Percentiles rank a stretch among this genome's conserved stretches.
Evolutionary conservation across 805 yeast species (phyloP).

Genomic region (Spathaspora sp.): DNA sequence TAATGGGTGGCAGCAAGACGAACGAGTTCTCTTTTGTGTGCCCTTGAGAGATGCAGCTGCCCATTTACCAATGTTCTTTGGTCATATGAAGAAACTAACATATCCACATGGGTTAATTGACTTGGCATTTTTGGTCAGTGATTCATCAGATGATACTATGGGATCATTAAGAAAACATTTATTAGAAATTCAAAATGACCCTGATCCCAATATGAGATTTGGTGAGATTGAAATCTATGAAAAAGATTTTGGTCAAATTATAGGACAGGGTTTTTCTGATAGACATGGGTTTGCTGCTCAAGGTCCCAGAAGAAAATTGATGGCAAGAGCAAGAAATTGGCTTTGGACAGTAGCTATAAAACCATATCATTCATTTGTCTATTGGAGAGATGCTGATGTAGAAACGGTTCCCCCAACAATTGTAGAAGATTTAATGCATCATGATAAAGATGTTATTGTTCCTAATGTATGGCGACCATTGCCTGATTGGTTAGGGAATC

Average conservation of each 20-base stretch:
- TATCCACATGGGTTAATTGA: constrained; percentile 88
- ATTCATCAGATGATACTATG: constrained; percentile 86
- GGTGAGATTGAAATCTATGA: constrained; percentile 86
- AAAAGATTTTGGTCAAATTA: constrained; percentile 89
- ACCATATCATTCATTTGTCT: constrained; percentile 93
- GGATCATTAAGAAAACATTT: constrained; percentile 57
- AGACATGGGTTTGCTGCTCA: constrained; percentile 96
- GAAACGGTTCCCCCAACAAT: constrained; percentile 83
- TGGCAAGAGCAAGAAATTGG: constrained; percentile 98
- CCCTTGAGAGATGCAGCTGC: constrained; percentile 91
- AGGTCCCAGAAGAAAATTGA: constrained; percentile 89
- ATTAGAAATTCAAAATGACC: constrained; percentile 59
- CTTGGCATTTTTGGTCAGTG: constrained; percentile 80
- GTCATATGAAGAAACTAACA: constrained; percentile 72
- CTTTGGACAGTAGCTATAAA: constrained; percentile 77
- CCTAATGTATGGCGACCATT: constrained; percentile 93
- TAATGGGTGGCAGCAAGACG: constrained; percentile 77
- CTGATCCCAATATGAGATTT: constrained; percentile 59
- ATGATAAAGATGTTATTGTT: constrained; percentile 85
- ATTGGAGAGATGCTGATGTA: constrained; percentile 98
- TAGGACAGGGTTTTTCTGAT: constrained; percentile 90
- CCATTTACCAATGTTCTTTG: constrained; percentile 85
- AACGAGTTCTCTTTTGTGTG: constrained; percentile 78
- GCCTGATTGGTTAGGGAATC: constrained; percentile 82
- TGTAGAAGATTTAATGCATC: constrained; percentile 89